Base-by-base conservation (phyloP, 805 yeast species). In the Lipomyces kockii region DNA sequence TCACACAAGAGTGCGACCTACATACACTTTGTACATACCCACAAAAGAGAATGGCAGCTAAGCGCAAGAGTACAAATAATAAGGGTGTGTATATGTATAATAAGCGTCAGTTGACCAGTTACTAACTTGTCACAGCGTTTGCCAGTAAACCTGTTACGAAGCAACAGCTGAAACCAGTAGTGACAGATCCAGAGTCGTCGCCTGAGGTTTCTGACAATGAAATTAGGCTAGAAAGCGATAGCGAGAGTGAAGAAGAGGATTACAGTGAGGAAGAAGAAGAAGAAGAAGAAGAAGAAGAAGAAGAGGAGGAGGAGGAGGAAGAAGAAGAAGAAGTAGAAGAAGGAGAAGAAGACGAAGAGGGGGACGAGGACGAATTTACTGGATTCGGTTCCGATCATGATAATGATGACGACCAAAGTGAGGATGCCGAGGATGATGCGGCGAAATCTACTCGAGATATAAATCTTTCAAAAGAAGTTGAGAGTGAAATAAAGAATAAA, bases 351-450 rank as follows among this genome's bases (percentile, higher is more conserved):
- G 61, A 58, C 14, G 27, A 20, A 14, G 60, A 29, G 11, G n/a
- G 20, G 17, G 49, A 49, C 17, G 62, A 49, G 20, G 59, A 25
- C 12, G 49, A 43, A 14, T 56, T 56, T 37, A 58, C 55, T 8
- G 69, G 53, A 22, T 61, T 58, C 39, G 63, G 17, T n/a, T 43
- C 62, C 53, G 67, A 67, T 51, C 70, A 68, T 11, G 77, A 72
- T 7, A 73, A 73, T 49, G 76, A 67, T 49, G 76, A 67, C 34
- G 70, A 74, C 60, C 73, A 74, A 2, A 76, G 73, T 61, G 77
- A 74, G 32, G 77, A 72, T 39, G 73, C 61, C 11, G 77, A 76
- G 22, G 72, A 66, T 12, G 63, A 68, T 1, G 70, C 63, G 37
- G 69, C 54, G 62, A 60, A 68, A 60, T 58, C 52, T 9, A 63